Evolutionary conservation across 768 basidiomycete species (phyloP).

Genomic region (Porpolomopsis calyptriformis): DNA sequence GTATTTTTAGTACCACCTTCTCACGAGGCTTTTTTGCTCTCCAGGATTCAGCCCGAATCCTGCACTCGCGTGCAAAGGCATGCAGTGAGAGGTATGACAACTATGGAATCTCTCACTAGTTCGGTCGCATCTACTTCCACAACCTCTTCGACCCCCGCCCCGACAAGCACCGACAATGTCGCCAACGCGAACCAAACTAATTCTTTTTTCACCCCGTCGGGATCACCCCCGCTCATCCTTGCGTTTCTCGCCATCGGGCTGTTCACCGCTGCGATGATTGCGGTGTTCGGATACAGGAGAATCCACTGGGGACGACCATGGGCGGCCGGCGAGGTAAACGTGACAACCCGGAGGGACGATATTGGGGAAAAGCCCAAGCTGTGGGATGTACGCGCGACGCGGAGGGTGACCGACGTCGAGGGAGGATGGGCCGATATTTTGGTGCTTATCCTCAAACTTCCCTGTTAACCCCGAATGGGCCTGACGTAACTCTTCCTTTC

Average conservation of each 20-base stretch:
- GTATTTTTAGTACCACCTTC: too few relatives aligned
- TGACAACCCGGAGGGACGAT: not conserved
- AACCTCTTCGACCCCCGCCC: not conserved
- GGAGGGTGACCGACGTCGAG: constrained; percentile 7
- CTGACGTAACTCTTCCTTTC: not conserved
- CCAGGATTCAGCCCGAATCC: too few relatives aligned
- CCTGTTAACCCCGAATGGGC: not conserved
- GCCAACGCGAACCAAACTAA: not conserved
- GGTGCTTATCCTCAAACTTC: constrained; percentile 17
- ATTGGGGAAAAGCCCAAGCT: constrained; percentile 29
- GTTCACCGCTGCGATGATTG: constrained; percentile 37
- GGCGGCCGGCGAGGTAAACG: constrained; percentile 1
- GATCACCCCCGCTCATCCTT: constrained; percentile 46
- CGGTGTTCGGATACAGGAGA: constrained; percentile 36
- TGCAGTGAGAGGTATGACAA: too few relatives aligned
- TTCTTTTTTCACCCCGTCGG: constrained; percentile 19
- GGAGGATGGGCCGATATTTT: constrained; percentile 30
- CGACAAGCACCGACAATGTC: not conserved
- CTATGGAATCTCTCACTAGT: too few relatives aligned
- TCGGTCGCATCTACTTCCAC: too few relatives aligned
- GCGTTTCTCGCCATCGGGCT: constrained; percentile 51
- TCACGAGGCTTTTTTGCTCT: too few relatives aligned
- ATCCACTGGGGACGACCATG: constrained; percentile 15
- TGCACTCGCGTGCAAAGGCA: too few relatives aligned
- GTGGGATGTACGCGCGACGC: constrained; percentile 33